Base-by-base conservation (phyloP, 192 early-diverging fungal genomes). In the Geosiphon pyriformis region DNA sequence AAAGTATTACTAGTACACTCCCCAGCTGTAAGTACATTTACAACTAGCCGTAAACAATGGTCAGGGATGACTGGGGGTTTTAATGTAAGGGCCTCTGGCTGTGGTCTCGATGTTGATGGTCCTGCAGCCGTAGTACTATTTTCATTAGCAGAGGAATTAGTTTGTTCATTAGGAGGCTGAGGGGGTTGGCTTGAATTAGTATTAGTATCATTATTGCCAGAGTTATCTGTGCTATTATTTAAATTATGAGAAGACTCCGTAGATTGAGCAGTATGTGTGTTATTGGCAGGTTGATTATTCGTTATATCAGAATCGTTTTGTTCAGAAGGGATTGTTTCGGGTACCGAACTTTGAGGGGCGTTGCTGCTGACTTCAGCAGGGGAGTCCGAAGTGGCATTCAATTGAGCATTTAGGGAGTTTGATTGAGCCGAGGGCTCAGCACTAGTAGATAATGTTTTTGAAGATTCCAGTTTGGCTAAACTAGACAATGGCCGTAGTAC, bases 1-100 rank as follows among this genome's bases (percentile, higher is more conserved):
- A 97, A 98, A 1, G 93, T 98, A 62, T 88, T 89, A 68, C 88
- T 86, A 22, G 96, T 90, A 69, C 92, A 93, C 72, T 93, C 94
- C 23, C 91, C 93, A 18, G 84, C 85, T 23, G 91, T 94, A 32
- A 98, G 75, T 0, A 96, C 93, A 60, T 95, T 89, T 31, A 98
- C 92, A 26, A 98, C 87, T 2, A 88, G 74, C 12, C 87, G 85
- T n/a, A 95, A 67, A 57, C 88, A 90, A 34, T 88, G 80, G 3
- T 89, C 87, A 12, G 94, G 96, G 49, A 96, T 90, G 1, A 76
- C 78, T 15, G 94, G 92, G 32, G 90, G 81, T 65, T 87, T 87
- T 17, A 87, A 76, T 17, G 81, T 76, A 50, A 75, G 58, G 56
- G 55, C 59, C 4, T 78, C 71, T 7, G 56, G 8, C 3, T 71